Evolutionary conservation across 495 filamentous ascomycete genomes (phyloP).

Genomic region (Xylaria longipes): DNA sequence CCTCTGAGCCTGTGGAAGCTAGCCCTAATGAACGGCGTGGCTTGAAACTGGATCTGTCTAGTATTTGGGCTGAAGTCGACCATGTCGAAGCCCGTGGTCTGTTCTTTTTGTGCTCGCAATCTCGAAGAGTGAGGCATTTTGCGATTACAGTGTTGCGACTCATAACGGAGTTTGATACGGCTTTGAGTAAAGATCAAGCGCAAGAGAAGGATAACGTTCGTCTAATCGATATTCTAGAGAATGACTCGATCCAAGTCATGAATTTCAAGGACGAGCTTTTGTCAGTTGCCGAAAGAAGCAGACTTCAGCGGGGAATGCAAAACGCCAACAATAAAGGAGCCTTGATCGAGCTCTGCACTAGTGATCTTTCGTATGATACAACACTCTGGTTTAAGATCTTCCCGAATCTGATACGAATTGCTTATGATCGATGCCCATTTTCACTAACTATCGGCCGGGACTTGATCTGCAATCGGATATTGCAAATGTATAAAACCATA

Average conservation of each 20-base stretch:
- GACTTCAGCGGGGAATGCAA: constrained; percentile 87
- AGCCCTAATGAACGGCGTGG: constrained; percentile 62
- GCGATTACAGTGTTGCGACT: constrained; percentile 91
- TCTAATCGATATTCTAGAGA: constrained; percentile 90
- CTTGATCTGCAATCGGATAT: constrained; percentile 85
- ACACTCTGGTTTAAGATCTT: constrained; percentile 98
- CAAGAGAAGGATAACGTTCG: constrained; percentile 66
- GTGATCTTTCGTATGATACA: constrained; percentile 92
- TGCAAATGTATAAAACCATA: constrained; percentile 90
- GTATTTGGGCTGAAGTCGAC: constrained; percentile 89
- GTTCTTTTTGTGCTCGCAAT: constrained; percentile 98
- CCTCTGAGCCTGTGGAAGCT: constrained; percentile 66
- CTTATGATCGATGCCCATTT: constrained; percentile 87
- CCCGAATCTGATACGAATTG: constrained; percentile 90
- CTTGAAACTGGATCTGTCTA: constrained; percentile 84
- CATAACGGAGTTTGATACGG: constrained; percentile 92
- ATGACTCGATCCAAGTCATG: constrained; percentile 86
- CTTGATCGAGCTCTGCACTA: constrained; percentile 91
- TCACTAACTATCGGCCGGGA: constrained; percentile 89
- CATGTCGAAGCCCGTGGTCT: constrained; percentile 96
- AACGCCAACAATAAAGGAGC: constrained; percentile 84
- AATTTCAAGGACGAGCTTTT: constrained; percentile 92
- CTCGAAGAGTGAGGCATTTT: constrained; percentile 82
- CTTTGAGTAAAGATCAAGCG: constrained; percentile 68
- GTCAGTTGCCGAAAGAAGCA: constrained; percentile 89